Evolutionary conservation across 352 stramenopile genomes (phyloP).

Genomic region (Globisporangium nagaii): DNA sequence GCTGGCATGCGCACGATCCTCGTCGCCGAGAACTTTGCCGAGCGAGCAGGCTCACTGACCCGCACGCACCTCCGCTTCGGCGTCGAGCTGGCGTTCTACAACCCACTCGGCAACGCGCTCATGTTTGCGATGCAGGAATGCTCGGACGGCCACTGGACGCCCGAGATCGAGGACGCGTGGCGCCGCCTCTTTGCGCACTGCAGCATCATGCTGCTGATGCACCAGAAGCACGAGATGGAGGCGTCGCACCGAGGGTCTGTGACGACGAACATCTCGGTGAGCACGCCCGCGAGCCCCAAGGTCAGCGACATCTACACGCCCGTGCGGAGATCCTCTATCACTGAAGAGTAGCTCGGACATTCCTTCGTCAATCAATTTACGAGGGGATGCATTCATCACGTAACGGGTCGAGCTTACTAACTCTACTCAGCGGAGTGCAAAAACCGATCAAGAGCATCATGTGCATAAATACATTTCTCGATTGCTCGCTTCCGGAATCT

Average conservation of each 20-base stretch:
- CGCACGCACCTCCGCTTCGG: slow-evolving; percentile 79
- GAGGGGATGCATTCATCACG: too few species aligned
- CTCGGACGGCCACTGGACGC: slow-evolving; percentile 30
- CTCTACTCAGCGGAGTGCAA: too few species aligned
- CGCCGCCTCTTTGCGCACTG: slow-evolving; percentile 33
- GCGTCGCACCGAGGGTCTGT: not conserved
- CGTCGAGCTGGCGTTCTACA: slow-evolving; percentile 85
- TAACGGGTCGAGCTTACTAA: too few species aligned
- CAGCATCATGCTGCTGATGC: slow-evolving; percentile 25
- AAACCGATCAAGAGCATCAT: too few species aligned
- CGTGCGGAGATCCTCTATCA: slow-evolving; percentile 3
- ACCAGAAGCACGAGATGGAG: slow-evolving; percentile 17
- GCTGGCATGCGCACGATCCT: slow-evolving; percentile 40
- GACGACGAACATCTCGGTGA: slow-evolving; percentile 4
- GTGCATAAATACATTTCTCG: too few species aligned
- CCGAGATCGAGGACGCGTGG: slow-evolving; percentile 36
- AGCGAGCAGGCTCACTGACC: slow-evolving; percentile 47
- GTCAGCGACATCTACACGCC: not conserved
- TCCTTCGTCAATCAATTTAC: not conserved
- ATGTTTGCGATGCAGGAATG: slow-evolving; percentile 66
- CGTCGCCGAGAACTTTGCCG: slow-evolving; percentile 40
- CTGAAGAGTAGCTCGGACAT: not conserved
- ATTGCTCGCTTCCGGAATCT: too few species aligned
- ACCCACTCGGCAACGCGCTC: slow-evolving; percentile 83
- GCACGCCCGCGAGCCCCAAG: not conserved